Evolutionary conservation across 176 grass and related monocot species (phyloP).

Genomic region (Alloteropsis semialata): DNA sequence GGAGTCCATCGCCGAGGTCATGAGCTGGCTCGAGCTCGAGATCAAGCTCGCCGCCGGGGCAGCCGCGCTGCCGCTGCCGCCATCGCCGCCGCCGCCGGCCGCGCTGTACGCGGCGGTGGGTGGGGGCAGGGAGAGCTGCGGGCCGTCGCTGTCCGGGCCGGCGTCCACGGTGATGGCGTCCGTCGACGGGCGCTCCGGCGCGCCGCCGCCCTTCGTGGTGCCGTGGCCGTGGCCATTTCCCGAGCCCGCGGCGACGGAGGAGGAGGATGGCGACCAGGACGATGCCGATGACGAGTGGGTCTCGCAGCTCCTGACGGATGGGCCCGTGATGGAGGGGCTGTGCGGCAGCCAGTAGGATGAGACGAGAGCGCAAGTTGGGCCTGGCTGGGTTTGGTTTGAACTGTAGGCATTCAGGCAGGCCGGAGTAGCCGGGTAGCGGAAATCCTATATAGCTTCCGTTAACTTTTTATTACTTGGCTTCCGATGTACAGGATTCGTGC

Average conservation of each 20-base stretch:
- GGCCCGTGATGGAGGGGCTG: background rate
- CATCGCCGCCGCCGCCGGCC: background rate
- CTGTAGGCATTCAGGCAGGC: background rate
- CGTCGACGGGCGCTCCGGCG: background rate
- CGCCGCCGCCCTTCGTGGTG: background rate
- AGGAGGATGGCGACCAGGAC: background rate
- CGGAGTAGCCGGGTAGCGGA: too few relatives aligned
- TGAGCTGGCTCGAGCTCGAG: conserved; percentile 60
- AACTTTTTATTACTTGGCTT: too few relatives aligned
- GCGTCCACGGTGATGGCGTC: conserved; percentile 41
- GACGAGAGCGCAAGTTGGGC: background rate
- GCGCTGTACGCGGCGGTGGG: background rate
- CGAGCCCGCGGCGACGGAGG: background rate
- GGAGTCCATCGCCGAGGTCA: conserved; percentile 44
- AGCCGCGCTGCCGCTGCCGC: background rate
- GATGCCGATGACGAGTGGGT: conserved; percentile 11
- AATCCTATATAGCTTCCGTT: too few relatives aligned
- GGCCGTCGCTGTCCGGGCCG: conserved; percentile 14
- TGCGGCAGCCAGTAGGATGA: background rate
- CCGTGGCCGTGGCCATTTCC: conserved; percentile 14
- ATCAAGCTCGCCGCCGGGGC: conserved; percentile 26
- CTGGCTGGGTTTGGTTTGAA: background rate
- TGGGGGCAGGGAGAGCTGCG: conserved; percentile 31
- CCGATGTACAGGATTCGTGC: too few relatives aligned
- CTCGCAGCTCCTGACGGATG: conserved; percentile 34